Evolutionary conservation across 805 yeast genomes (phyloP), one percentile per base, ranked within the genome.

Genomic region (Monosporozyma unispora): DNA sequence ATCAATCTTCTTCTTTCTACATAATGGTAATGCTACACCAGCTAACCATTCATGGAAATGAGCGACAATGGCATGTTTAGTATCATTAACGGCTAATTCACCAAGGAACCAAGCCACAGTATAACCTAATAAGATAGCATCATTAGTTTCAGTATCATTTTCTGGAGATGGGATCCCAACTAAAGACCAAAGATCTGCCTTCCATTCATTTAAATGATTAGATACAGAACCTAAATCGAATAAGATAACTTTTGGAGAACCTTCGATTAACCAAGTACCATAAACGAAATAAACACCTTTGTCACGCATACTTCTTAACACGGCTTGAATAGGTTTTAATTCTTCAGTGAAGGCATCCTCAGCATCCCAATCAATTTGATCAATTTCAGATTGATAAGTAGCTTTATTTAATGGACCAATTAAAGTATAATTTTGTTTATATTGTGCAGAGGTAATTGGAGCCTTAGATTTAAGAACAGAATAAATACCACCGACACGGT

Each of bases 21-120:
- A 89, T 50, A 91, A 73, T 0, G 99, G 97, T 53, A 93, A 72
- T 0, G 96, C 96, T 44, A 93, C 89, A 59, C 98, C 97, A 2
- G 99, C 97, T 50, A 91, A 77, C 99, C 99, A 91, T 71, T 91
- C 99, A 71, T 91, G 99, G 67, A 87, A 90, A 64, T 91, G 99
- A 49, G 95, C 82, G 52, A 91, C 82, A 45, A 93, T 89, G 0
- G 98, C 97, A 58, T 91, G 81, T 48, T 84, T 84, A 23, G 81
- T 77, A 67, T 93, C 96, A 60, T 82, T 80, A 63, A 75, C 80
- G n/a, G 87, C 88, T 63, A 87, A 77, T 68, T 93, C 98, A 16
- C 99, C 99, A 50, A 93, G 72, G 66, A 91, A 89, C 99, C 99
- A 91, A 3, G 98, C 96, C 27, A 89, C 95, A 47, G 88, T 70